Percentiles rank a stretch among this genome's conserved stretches.
phyloP scores from a whole-genome alignment of 768 basidiomycete genomes.

The Rhodocollybia butyracea region DNA sequence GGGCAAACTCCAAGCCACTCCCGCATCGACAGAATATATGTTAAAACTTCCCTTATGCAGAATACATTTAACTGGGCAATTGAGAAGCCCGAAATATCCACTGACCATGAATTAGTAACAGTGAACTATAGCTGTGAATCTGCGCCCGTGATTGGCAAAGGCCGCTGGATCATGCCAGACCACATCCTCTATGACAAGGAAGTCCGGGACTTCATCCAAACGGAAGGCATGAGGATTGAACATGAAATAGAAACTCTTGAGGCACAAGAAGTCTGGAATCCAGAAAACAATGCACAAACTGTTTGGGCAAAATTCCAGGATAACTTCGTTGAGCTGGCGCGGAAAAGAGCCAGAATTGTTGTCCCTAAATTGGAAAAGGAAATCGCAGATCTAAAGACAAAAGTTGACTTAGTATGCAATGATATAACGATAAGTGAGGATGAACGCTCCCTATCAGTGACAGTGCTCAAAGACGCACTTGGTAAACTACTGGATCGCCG shows the following conservation, averaged over 20 bases:
- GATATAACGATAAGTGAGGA: neutral
- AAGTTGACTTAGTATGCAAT: neutral
- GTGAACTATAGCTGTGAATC: neutral
- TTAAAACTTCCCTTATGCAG: too few relatives aligned
- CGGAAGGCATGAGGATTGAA: neutral
- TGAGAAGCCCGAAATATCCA: too few relatives aligned
- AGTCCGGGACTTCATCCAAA: neutral
- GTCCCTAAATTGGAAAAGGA: neutral
- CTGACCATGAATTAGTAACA: neutral
- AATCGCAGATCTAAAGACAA: neutral
- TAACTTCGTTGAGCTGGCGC: neutral
- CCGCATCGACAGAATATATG: too few relatives aligned
- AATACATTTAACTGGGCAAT: too few relatives aligned
- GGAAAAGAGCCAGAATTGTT: neutral
- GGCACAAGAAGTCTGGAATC: neutral
- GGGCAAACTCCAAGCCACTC: too few relatives aligned
- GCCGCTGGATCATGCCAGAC: neutral
- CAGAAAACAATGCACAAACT: neutral
- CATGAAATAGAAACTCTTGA: neutral
- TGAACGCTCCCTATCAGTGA: neutral
- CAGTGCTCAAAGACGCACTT: constrained; percentile 6
- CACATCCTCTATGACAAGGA: neutral
- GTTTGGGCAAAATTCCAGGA: neutral
- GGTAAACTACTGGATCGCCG: too few relatives aligned
- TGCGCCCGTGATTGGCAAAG: neutral